Percentiles rank a stretch among this genome's conserved stretches.
Conservation (phyloP, 257 asterid species). For the Solanum chilense region DNA sequence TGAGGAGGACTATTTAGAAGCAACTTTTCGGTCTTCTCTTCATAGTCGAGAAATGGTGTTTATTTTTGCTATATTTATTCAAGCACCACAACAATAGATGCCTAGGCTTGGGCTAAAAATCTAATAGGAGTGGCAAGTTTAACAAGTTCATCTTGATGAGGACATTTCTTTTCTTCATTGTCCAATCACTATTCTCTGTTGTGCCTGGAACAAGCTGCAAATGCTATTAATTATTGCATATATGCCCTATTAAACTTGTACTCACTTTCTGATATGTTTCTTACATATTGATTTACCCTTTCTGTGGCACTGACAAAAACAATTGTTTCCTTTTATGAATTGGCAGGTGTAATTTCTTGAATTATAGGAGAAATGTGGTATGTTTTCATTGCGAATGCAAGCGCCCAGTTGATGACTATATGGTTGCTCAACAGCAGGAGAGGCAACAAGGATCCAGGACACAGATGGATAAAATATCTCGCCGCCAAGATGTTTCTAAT, state of each 20-base stretch:
- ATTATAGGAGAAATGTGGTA: constrained; percentile 82
- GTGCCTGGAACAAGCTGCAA: not conserved
- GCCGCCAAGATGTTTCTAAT: constrained; percentile 46
- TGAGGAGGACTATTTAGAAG: not conserved
- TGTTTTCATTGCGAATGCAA: constrained; percentile 95
- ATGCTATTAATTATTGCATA: not conserved
- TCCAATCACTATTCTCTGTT: not conserved
- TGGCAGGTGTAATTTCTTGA: constrained; percentile 89
- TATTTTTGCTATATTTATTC: not conserved
- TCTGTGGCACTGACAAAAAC: not conserved
- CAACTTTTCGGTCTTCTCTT: not conserved
- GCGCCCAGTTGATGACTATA: constrained; percentile 78
- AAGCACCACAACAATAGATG: not conserved
- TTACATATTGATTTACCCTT: not conserved
- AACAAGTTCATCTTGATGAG: not conserved
- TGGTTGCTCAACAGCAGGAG: constrained; percentile 39
- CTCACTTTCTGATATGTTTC: not conserved
- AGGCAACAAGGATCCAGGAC: constrained; percentile 33
- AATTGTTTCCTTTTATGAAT: not conserved
- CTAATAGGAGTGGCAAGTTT: not conserved
- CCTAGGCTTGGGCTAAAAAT: not conserved
- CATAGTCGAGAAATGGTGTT: not conserved
- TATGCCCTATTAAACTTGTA: not conserved
- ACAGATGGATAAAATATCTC: constrained; percentile 31
- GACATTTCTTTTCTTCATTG: not conserved